Evolutionary conservation across 306 rosid species (phyloP).

Genomic region (Sicyos edulis): DNA sequence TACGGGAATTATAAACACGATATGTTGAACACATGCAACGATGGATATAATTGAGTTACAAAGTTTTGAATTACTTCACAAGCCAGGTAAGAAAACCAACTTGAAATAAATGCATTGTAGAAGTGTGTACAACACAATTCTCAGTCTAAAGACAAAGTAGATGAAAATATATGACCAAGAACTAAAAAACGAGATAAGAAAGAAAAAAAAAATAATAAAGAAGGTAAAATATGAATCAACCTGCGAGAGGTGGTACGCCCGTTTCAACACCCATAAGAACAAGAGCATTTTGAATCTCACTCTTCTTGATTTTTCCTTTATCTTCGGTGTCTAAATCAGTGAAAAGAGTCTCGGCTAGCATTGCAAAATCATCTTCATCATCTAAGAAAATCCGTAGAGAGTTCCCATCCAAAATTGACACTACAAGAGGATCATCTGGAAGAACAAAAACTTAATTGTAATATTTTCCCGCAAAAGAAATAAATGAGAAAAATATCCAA

Average conservation of each 20-base stretch:
- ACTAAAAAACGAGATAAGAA: background rate
- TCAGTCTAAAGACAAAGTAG: conserved; percentile 3
- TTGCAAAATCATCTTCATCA: conserved; percentile 96
- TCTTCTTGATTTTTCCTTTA: conserved; percentile 76
- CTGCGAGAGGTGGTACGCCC: conserved; percentile 97
- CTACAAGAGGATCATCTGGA: conserved; percentile 70
- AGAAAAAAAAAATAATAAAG: background rate
- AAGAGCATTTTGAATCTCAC: conserved; percentile 64
- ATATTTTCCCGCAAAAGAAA: background rate
- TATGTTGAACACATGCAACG: background rate
- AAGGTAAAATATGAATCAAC: conserved; percentile 28
- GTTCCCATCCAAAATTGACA: conserved; percentile 76
- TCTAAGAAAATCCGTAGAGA: conserved; percentile 53
- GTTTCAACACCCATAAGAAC: conserved; percentile 77
- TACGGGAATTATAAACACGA: background rate
- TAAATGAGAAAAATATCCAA: background rate
- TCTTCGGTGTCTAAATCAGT: conserved; percentile 84
- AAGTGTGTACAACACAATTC: background rate
- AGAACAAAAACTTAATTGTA: conserved; percentile 11
- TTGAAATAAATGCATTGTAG: background rate
- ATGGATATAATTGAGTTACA: background rate
- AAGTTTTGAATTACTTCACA: background rate
- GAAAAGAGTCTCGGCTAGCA: conserved; percentile 81
- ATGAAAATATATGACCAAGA: background rate
- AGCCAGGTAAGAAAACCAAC: background rate